Base-by-base conservation (phyloP, 306 rosid genomes). In the Pueraria montana region DNA sequence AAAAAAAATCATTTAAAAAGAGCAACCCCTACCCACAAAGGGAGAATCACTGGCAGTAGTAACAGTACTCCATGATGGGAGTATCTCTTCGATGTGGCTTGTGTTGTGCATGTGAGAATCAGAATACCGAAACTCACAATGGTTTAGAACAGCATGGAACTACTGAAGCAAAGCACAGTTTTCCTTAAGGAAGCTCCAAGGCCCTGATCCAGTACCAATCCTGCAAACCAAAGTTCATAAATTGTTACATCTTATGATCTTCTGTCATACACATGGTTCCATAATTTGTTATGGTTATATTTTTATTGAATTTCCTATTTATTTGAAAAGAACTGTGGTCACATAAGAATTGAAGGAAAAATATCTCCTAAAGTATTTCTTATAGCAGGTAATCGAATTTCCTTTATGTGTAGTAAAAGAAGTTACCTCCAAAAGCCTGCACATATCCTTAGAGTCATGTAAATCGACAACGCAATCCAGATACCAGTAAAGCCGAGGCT, bases 361-460 rank as follows among this genome's bases (percentile, higher is more conserved):
- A 6, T 21, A 1, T 80, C 30, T 80, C 32, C 7, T 34, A 64
- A 10, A 32, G 6, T 49, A 53, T 68, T 52, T 16, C 46, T 53
- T 36, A n/a, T n/a, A 34, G 6, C 27, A 11, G 20, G 24, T 21
- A 72, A 34, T 9, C n/a, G n/a, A n/a, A n/a, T n/a, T n/a, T n/a
- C 49, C 17, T 36, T 82, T 27, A 40, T 38, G 20, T 2, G 12
- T n/a, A 55, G 65, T 20, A 13, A 50, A 52, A 77, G 34, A 81
- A 72, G 11, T 63, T 87, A 94, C 98, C 98, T 93, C 97, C 97
- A 91, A 73, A 94, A 89, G 16, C 98, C 98, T 0, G 96, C 94
- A 67, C 90, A 79, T 36, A 90, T 40, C 63, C 97, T 86, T 13
- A 91, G 88, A 79, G 90, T 88, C 96, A 94, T 92, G 79, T 90